Conservation (phyloP, 2,329 filamentous ascomycete species). For the Hirsutella thompsonii region DNA sequence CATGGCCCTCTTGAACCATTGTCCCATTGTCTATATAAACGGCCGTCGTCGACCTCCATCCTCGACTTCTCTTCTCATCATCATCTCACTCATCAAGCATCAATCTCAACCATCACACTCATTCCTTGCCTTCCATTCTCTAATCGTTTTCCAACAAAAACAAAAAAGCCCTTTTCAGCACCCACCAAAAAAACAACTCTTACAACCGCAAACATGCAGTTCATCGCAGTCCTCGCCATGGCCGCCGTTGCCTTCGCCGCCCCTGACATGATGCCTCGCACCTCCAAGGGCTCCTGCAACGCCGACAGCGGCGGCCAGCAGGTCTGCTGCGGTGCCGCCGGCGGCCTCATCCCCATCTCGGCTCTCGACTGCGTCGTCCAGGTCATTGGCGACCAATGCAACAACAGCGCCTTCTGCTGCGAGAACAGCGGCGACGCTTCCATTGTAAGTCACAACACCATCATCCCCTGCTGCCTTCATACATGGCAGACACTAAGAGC, state of each 20-base stretch:
- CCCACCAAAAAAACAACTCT: neutral
- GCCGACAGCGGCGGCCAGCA: neutral
- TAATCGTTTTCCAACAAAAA: neutral
- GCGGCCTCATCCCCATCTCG: too few species aligned
- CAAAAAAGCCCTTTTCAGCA: neutral
- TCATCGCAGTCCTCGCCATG: conserved; percentile 1
- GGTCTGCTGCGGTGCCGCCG: neutral
- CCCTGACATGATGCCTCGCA: conserved; percentile 2
- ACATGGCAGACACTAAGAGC: neutral
- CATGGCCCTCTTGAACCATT: too few species aligned
- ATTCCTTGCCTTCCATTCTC: neutral
- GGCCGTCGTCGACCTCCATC: too few species aligned
- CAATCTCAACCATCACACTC: neutral
- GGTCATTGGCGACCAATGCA: neutral
- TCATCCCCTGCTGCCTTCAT: neutral
- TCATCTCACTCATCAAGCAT: neutral
- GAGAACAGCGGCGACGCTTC: neutral
- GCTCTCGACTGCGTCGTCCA: neutral
- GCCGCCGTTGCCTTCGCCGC: conserved; percentile 1
- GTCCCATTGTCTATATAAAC: too few species aligned
- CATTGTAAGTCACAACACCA: neutral
- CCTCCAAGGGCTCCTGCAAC: neutral
- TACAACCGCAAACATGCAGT: conserved; percentile 3
- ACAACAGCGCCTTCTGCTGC: neutral
- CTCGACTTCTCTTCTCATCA: neutral